Conservation (phyloP, 2,329 filamentous ascomycete species). For the Berkeleyomyces basicola region DNA sequence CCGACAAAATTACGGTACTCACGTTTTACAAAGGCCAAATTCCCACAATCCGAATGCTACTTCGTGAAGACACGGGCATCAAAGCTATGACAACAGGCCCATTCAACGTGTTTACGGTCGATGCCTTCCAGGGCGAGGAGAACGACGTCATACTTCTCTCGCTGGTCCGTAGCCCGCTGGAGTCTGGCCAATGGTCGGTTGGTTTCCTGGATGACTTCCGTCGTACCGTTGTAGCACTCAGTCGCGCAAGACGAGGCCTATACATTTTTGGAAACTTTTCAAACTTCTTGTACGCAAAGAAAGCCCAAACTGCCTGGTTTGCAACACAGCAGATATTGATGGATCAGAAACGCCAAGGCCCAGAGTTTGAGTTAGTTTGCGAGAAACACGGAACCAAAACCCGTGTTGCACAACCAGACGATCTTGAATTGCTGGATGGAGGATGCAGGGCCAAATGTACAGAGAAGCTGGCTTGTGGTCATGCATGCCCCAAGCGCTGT, state of each 20-base stretch:
- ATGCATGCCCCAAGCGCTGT: constrained; percentile 4
- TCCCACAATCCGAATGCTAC: constrained; percentile 39
- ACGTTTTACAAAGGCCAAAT: constrained; percentile 82
- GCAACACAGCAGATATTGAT: neutral
- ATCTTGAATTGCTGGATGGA: constrained; percentile 28
- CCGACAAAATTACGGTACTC: constrained; percentile 55
- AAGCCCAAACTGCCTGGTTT: constrained; percentile 25
- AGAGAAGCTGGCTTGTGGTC: constrained; percentile 5
- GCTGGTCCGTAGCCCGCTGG: constrained; percentile 52
- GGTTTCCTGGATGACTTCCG: constrained; percentile 57
- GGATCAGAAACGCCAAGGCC: constrained; percentile 29
- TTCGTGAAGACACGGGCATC: constrained; percentile 23
- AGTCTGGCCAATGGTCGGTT: constrained; percentile 27
- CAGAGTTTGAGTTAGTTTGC: neutral
- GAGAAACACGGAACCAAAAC: neutral
- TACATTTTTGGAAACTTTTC: constrained; percentile 69
- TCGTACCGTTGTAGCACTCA: constrained; percentile 41
- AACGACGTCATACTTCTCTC: constrained; percentile 73
- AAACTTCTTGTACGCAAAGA: constrained; percentile 31
- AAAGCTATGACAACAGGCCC: constrained; percentile 16
- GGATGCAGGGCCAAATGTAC: constrained; percentile 9
- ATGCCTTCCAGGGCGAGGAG: constrained; percentile 83
- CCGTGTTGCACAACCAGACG: constrained; percentile 25
- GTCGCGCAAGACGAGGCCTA: constrained; percentile 59
- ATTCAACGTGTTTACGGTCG: constrained; percentile 59